Base-by-base conservation (phyloP, 495 filamentous ascomycete species). In the Tuber umbilicatum region DNA sequence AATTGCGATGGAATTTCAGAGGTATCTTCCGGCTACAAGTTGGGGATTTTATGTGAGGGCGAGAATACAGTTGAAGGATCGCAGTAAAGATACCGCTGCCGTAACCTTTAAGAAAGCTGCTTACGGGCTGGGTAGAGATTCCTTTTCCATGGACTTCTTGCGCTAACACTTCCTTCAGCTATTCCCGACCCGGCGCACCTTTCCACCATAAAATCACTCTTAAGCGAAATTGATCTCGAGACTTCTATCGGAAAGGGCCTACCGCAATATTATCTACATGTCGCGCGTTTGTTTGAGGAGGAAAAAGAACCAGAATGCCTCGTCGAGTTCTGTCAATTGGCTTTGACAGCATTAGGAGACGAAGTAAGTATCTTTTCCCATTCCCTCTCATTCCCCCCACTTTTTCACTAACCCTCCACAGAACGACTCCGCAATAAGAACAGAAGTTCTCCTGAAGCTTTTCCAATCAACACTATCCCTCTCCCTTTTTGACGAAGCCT, bases 21-120 rank as follows among this genome's bases (percentile, higher is more conserved):
- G 88, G 12, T 95, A 92, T 82, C 84, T 89, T 84, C 81, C 88
- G 81, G 83, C 86, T 73, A 89, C 87, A 0, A 81, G 86, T 41
- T 98, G 95, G 89, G 89, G 92, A 7, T 90, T 88, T 1, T 99
- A 99, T 83, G 86, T 97, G 21, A 92, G 93, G 82, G 94, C 92
- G 19, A 91, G 96, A 45, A 86, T 95, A 68, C 87, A 90, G 81
- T 86, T 97, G 27, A 88, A 90, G 21, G 89, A 89, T 80, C 70
- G 76, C 21, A 64, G 73, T 47, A 67, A 73, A 79, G 87, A 88
- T 50, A 87, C 87, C 73, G 95, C 96, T 68, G 87, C 92, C 27
- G 84, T 88, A 31, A 89, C 90, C 77, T 97, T 99, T 84, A 89
- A 89, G 71, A 94, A 91, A 78, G 92, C 93, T 73, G 91, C 93